Evolutionary conservation across 768 basidiomycete genomes (phyloP).

Genomic region (Lentinus tigrinus): DNA sequence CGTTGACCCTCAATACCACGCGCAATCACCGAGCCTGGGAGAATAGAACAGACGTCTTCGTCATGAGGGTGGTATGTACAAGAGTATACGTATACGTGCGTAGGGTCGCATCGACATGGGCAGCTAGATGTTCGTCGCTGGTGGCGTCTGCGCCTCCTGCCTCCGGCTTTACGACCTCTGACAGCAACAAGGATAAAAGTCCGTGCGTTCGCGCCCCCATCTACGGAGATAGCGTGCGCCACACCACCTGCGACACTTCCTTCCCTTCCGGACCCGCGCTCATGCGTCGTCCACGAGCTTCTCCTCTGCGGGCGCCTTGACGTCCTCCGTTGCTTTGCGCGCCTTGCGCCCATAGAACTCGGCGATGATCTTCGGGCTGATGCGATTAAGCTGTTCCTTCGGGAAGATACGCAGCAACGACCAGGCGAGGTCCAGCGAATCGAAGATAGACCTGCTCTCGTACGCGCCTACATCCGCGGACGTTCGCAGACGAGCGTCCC

Average conservation of each 20-base stretch:
- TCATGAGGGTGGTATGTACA: background rate
- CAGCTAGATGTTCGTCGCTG: background rate
- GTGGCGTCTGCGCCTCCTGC: background rate
- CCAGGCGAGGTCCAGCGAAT: constrained; percentile 97
- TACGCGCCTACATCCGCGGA: constrained; percentile 65
- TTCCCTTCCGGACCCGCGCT: background rate
- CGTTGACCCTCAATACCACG: background rate
- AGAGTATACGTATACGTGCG: background rate
- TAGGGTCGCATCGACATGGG: background rate
- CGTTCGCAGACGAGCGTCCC: background rate
- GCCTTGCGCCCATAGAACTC: constrained; percentile 91
- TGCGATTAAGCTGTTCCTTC: constrained; percentile 96
- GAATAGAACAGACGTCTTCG: background rate
- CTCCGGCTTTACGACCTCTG: background rate
- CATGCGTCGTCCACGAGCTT: constrained; percentile 60
- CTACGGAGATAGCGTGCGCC: background rate
- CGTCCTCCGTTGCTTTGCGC: constrained; percentile 58
- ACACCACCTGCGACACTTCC: background rate
- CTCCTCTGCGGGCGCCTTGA: constrained; percentile 43
- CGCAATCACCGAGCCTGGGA: background rate
- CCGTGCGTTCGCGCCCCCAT: background rate
- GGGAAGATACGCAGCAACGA: constrained; percentile 96
- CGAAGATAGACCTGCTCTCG: constrained; percentile 94
- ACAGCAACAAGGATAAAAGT: background rate
- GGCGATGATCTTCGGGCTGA: constrained; percentile 92